Conservation (phyloP, 306 rosid species). For the Prunus davidiana region DNA sequence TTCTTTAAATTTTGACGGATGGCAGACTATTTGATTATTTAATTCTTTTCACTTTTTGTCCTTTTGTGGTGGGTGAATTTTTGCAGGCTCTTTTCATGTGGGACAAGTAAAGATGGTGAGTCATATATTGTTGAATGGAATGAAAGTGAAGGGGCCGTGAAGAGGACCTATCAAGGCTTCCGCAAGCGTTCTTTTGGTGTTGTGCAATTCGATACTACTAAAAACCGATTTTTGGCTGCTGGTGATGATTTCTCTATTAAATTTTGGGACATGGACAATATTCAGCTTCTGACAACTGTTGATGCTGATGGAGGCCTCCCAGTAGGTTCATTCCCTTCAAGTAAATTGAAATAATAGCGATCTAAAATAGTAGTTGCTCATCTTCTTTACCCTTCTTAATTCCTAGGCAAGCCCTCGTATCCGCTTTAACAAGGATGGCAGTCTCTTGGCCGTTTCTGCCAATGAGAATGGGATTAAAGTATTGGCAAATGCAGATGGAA, state of each 20-base stretch:
- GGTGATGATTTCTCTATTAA: conserved; percentile 95
- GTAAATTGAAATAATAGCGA: conserved; percentile 9
- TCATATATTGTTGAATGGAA: conserved; percentile 98
- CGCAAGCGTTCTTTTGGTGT: conserved; percentile 85
- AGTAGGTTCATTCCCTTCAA: conserved; percentile 47
- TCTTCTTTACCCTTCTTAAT: conserved; percentile 27
- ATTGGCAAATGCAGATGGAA: conserved; percentile 75
- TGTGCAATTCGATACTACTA: conserved; percentile 91
- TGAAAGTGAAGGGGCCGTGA: conserved; percentile 92
- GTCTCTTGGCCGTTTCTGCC: conserved; percentile 86
- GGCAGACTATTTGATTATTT: neutral
- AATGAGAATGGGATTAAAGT: conserved; percentile 87
- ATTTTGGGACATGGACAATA: conserved; percentile 97
- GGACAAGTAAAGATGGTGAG: conserved; percentile 89
- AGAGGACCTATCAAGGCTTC: conserved; percentile 90
- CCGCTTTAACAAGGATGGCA: conserved; percentile 97
- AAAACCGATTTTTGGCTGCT: conserved; percentile 85
- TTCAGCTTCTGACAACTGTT: conserved; percentile 69
- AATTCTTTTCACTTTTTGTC: neutral
- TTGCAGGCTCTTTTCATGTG: conserved; percentile 92
- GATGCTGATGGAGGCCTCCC: conserved; percentile 98
- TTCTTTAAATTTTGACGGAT: neutral
- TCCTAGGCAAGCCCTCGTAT: conserved; percentile 89
- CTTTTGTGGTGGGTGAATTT: conserved; percentile 9
- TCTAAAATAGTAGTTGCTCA: conserved; percentile 22